Evolutionary conservation across 2,329 filamentous ascomycete genomes (phyloP).

Genomic region (Fusarium newnesense): DNA sequence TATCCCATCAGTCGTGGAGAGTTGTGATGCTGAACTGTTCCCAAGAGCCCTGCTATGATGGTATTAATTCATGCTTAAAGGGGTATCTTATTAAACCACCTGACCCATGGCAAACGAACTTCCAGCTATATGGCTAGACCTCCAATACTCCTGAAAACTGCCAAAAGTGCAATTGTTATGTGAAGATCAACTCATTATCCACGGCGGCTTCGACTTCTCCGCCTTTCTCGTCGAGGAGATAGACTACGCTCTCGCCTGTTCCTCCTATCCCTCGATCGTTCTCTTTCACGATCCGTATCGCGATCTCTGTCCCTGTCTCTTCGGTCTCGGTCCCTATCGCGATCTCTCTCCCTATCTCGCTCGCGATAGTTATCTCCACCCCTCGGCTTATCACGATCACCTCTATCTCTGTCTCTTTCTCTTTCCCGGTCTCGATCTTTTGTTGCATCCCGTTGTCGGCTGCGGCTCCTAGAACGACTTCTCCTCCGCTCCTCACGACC

Average conservation of each 20-base stretch:
- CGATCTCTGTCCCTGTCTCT: conserved; percentile 49
- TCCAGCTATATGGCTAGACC: not conserved
- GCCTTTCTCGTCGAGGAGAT: conserved; percentile 50
- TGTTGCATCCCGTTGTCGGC: conserved; percentile 47
- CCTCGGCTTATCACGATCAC: conserved; percentile 43
- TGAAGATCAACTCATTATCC: conserved; percentile 47
- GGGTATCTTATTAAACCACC: conserved; percentile 33
- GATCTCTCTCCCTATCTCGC: conserved; percentile 37
- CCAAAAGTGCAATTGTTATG: not conserved
- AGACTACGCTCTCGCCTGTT: conserved; percentile 44
- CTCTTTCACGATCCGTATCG: conserved; percentile 41
- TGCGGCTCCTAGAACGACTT: conserved; percentile 51
- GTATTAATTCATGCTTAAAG: not conserved
- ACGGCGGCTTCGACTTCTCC: conserved; percentile 54
- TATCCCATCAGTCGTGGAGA: not conserved
- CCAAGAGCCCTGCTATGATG: not conserved
- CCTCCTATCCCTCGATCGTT: conserved; percentile 38
- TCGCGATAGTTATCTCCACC: conserved; percentile 30
- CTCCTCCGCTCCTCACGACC: conserved; percentile 55
- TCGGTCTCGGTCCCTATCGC: conserved; percentile 48
- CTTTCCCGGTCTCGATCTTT: conserved; percentile 44
- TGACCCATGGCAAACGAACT: not conserved
- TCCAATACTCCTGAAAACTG: not conserved
- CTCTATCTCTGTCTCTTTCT: conserved; percentile 35
- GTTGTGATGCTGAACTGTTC: not conserved